Evolutionary conservation across 345 rosid genomes (phyloP).

Genomic region (Erucastrum elatum): DNA sequence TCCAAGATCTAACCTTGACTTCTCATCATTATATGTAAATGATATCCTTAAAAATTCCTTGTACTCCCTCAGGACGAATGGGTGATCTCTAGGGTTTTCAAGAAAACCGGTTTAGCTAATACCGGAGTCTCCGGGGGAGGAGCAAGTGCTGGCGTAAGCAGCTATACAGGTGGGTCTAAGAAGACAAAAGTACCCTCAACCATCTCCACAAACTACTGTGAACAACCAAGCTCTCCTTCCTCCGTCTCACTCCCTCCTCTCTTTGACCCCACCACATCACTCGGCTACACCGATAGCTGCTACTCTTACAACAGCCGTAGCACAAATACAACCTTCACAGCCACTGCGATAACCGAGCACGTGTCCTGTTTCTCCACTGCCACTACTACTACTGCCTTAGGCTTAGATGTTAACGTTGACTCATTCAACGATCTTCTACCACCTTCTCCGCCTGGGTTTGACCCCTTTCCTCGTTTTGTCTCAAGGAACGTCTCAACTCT

Average conservation of each 20-base stretch:
- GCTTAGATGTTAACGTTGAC: conserved; percentile 38
- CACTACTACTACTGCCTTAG: conserved; percentile 51
- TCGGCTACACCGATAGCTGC: conserved; percentile 50
- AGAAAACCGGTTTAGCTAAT: conserved; percentile 52
- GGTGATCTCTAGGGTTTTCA: conserved; percentile 92
- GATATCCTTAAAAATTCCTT: not conserved
- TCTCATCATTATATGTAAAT: not conserved
- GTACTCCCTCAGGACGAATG: conserved; percentile 70
- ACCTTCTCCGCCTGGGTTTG: conserved; percentile 27
- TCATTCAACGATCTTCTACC: conserved; percentile 33
- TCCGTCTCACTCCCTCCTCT: conserved; percentile 85
- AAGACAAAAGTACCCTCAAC: conserved; percentile 44
- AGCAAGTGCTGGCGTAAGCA: conserved; percentile 16
- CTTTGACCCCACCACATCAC: conserved; percentile 46
- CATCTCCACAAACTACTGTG: conserved; percentile 38
- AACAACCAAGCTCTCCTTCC: conserved; percentile 68
- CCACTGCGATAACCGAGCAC: conserved; percentile 65
- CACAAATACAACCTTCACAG: conserved; percentile 59
- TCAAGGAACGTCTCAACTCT: conserved; percentile 45
- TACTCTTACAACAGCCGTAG: conserved; percentile 62
- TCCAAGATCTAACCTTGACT: conserved; percentile 18
- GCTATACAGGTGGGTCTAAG: conserved; percentile 41
- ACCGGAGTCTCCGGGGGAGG: conserved; percentile 33
- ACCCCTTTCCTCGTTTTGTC: conserved; percentile 35
- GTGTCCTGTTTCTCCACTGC: conserved; percentile 99